Base-by-base conservation (phyloP, 2,329 filamentous ascomycete species). In the Colletotrichum sojae region DNA sequence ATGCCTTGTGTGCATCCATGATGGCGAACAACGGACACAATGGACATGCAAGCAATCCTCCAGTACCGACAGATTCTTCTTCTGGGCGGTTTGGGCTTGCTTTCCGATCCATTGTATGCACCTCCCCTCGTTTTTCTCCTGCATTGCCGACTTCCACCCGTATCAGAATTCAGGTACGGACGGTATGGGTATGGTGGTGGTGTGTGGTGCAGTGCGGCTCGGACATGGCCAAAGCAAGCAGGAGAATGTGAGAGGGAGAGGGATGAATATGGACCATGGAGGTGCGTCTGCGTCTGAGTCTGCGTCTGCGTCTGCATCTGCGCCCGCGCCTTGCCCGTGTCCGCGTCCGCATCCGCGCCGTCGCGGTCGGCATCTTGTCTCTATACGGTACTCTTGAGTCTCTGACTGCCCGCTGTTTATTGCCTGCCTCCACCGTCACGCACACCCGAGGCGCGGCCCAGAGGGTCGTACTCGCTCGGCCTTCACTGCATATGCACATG, bases 401-500 rank as follows among this genome's bases (percentile, higher is more conserved):
- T 22, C 49, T 13, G 27, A 13, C 22, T 31, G 20, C 49, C 18
- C 25, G 12, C 31, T 43, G 16, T 63, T n/a, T 13, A 12, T 22
- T 31, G 25, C 6, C 51, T 49, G 58, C 22, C 22, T 25, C 22
- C 22, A 25, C 22, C 5, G 61, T 65, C 55, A 51, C 49, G 51
- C 60, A 22, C 56, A 45, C 40, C 20, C 20, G 39, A 43, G 5
- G 20, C 31, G 39, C 31, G 39, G 25, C 27, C 36, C 54, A 45
- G 54, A 52, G 22, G 22, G 60, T 64, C 48, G 39, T 39, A 59
- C 54, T 59, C 40, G 20, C 53, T 65, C 65, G 48, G 55, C 60
- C 60, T 54, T 65, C 27, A 68, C 53, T 65, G 54, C 48, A 54
- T 63, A 53, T 63, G 64, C 51, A 67, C 53, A 67, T 67, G 64